Evolutionary conservation across 805 yeast genomes (phyloP), one percentile per base, ranked within the genome.

Genomic region (Candida xyloterini): DNA sequence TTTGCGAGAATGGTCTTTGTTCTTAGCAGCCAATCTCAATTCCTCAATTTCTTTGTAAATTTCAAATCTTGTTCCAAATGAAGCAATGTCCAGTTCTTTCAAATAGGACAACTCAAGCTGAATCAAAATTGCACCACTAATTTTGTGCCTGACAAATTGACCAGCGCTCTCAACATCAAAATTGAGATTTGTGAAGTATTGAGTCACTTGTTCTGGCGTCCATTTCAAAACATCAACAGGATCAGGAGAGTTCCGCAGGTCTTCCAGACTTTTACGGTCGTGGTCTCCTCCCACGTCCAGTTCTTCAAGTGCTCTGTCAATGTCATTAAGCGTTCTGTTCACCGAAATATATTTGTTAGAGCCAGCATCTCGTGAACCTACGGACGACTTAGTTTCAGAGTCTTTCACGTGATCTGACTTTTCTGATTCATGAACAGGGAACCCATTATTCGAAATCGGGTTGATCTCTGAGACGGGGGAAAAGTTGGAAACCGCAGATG

Each of bases 51-150:
- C 95, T 57, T 88, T 89, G 62, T 79, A 81, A 33, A 93, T 78
- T 60, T 90, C 96, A 63, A 89, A 93, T 48, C 99, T 74, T 0
- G 96, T 90, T 20, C 99, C 99, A 66, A 93, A 93, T 4, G 95
- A 85, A 34, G 78, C 73, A 37, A 93, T 91, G 41, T 90, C 99
- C 42, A 93, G 68, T 62, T 93, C 99, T 59, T 91, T 93, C 54
- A 93, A 71, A 54, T 85, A 85, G 1, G 87, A 74, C 46, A 91
- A 70, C 55, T 91, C 97, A 46, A 93, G 71, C 62, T 90, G 95
- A 38, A 93, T 69, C 31, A 93, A 64, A 38, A 93, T 91, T 5
- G 78, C 67, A 21, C 99, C 99, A 1, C 90, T 82, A 43, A 93
- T 88, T 53, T 89, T 88, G 63, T 93, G 98, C 51, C 81, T 77